Evolutionary conservation across 2,329 filamentous ascomycete species (phyloP).

Genomic region (Thermothelomyces thermophilus): DNA sequence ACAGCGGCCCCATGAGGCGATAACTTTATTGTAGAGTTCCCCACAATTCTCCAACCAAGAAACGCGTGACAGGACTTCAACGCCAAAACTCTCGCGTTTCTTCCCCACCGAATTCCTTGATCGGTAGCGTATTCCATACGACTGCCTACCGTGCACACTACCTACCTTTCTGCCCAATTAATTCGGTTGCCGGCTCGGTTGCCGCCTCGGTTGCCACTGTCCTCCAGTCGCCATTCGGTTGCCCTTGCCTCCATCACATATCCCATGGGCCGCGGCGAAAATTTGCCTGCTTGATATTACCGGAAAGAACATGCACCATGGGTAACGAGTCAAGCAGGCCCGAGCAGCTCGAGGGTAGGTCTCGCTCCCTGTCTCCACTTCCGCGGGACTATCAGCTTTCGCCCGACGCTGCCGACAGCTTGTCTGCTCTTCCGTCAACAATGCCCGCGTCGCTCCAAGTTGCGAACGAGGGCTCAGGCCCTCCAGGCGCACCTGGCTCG

Average conservation of each 20-base stretch:
- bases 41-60: neutral
- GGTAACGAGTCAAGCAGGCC: constrained; percentile 13
- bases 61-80: neutral
- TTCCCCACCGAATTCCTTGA: neutral
- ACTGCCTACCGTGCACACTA: too few relatives aligned
- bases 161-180: too few relatives aligned
- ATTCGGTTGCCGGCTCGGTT: too few relatives aligned
- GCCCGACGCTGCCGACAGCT: neutral
- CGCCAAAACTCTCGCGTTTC: constrained; percentile 10
- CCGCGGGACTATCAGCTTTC: constrained; percentile 8
- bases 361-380: constrained; percentile 15
- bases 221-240: neutral
- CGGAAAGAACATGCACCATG: constrained; percentile 7
- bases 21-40: neutral
- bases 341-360: constrained; percentile 2
- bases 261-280: too few relatives aligned
- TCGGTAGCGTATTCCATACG: too few relatives aligned
- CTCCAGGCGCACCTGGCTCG: neutral
- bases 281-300: too few relatives aligned
- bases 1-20: too few relatives aligned
- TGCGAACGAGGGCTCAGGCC: neutral
- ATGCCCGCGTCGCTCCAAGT: neutral
- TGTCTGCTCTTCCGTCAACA: constrained; percentile 1
- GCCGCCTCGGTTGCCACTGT: too few relatives aligned
- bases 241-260: neutral